Base-by-base conservation (phyloP, 1,284 basidiomycete species). In the Puccinia horiana region DNA sequence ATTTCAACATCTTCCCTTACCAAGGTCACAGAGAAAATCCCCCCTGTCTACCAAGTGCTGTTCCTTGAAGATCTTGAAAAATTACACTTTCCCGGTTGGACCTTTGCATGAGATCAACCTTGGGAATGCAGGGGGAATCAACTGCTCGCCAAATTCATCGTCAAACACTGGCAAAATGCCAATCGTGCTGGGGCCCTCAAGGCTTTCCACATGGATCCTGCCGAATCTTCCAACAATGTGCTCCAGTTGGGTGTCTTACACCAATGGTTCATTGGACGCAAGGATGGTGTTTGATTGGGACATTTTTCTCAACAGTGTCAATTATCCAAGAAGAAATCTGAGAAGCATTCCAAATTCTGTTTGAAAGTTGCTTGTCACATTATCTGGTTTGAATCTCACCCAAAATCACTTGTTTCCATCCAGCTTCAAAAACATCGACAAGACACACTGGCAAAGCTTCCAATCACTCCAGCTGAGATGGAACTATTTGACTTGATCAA, bases 91-190 rank as follows among this genome's bases (percentile, higher is more conserved):
- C 69, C 69, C 11, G 69, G 65, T 6, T 40, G 2, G 16, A 69
- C 12, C 18, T 69, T 69, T 69, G 65, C 37, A 2, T 69, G 65
- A 16, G 65, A 69, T 8, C 37, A 69, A 42, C 65, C 65, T 8
- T 69, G 65, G 65, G 35, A 69, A 69, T 12, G 12, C 14, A 6
- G 18, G 3, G 40, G 65, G 40, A 69, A 69, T 26, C 32, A 40
- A 18, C 23, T 44, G 5, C 14, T 69, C 12, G 29, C 65, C 14
- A 40, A 69, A n/a, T 69, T 69, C 23, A 69, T 69, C 37, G 37
- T 69, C 11, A 69, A 69, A n/a, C 65, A 69, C n/a, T 69, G 65
- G 65, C 9, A n/a, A 18, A 40, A 72, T 49, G 69, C 44, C 23
- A 5, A 72, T 49, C 44, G n/a, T 2, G 6, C 69, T 49, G 69